These are phyloP conservation scores for Dictyostelium citrinum DNA, from an alignment of 78 protist species.

Conservation along the genomic window DNA sequence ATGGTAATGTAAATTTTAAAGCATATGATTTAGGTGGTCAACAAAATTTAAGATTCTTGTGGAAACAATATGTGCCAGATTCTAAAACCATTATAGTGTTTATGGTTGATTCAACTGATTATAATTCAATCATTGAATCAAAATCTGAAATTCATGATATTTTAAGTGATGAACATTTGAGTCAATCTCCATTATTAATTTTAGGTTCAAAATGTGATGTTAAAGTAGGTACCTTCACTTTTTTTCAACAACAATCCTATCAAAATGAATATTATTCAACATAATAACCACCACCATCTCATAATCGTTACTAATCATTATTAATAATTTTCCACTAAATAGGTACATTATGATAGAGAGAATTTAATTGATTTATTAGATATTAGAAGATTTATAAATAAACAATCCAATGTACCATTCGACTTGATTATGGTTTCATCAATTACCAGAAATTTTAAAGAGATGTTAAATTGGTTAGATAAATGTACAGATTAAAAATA, in stretches of 20 bases:
- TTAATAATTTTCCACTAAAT: too few species aligned
- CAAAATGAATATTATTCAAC: too few species aligned
- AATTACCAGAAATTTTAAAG: background rate
- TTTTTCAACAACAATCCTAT: too few species aligned
- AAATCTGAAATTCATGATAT: constrained; percentile 48
- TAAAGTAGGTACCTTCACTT: background rate
- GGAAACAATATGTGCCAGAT: constrained; percentile 41
- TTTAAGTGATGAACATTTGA: background rate
- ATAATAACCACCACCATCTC: too few species aligned
- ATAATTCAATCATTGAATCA: constrained; percentile 1
- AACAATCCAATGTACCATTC: background rate
- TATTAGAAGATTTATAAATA: background rate
- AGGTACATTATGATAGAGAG: background rate
- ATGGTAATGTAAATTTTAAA: constrained; percentile 10
- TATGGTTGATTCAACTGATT: constrained; percentile 42
- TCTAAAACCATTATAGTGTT: constrained; percentile 23
- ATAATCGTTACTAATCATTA: too few species aligned
- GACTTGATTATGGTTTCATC: background rate
- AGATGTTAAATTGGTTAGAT: constrained; percentile 1
- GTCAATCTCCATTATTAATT: constrained; percentile 11
- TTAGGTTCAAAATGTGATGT: constrained; percentile 48
- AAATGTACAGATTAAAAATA: constrained; percentile 11
- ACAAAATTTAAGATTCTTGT: background rate
- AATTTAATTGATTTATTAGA: constrained; percentile 19
- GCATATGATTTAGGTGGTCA: constrained; percentile 77